Evolutionary conservation across 1,139 yeast species (phyloP), one percentile per base, ranked within the genome.

Genomic region (Arxiozyma bovina): DNA sequence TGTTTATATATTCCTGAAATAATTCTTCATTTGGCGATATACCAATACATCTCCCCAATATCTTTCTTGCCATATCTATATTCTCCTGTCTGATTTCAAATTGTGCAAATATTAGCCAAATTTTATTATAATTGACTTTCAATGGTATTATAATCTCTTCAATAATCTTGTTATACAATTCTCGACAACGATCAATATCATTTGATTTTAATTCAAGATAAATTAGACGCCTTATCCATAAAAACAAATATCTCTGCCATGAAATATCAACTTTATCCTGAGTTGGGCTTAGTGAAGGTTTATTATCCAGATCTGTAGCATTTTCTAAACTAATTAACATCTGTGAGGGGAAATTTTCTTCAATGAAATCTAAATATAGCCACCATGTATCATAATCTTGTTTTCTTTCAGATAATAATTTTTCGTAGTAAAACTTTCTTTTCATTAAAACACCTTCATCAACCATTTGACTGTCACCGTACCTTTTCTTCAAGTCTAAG

Each of bases 321-420:
- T 76, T 69, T 54, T 80, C 81, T 62, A 77, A 83, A 1, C 73
- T 66, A 9, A 45, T 65, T 68, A 56, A 61, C 58, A 52, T 65
- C 59, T 54, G 68, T 2, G 67, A 60, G 0, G 76, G 71, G 50
- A 69, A 70, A 50, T 60, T 57, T 11, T 61, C 61, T 49, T 61
- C 61, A 11, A 81, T 60, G 23, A 87, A 64, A 22, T 77, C 75
- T 2, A 87, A 61, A 61, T 83, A 83, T 0, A 80, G 68, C 89
- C 96, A 89, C 97, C 97, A 90, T 0, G 82, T 72, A 63, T 86
- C 94, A 67, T 81, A 84, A 68, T 88, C 87, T 1, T 59, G 51
- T 0, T 88, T 83, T 55, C 80, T 75, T 6, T 65, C 62, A 17
- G 64, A 61, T 23, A 89, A 63, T 18, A 71, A 73, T 1, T 73